Evolutionary conservation across 169 alveolate species (phyloP).

Genomic region (Toxoplasma gondii): DNA sequence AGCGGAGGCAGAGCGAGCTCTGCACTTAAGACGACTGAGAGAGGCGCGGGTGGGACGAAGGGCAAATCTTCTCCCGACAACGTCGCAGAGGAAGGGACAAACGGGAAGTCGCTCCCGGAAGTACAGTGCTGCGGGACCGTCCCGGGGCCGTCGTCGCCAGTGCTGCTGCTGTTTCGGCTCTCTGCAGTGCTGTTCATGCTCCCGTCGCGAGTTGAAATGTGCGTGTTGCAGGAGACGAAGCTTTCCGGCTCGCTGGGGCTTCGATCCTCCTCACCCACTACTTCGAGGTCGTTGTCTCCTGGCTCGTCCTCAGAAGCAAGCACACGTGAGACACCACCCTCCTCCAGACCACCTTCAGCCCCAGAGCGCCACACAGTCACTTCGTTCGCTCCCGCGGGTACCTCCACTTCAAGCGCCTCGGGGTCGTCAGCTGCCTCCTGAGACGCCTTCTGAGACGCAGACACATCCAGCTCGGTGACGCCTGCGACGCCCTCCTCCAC

Average conservation of each 20-base stretch:
- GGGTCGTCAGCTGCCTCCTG: neutral
- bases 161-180: neutral
- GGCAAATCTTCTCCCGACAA: neutral
- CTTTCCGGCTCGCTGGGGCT: neutral
- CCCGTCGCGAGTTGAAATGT: neutral
- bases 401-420: neutral
- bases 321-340: neutral
- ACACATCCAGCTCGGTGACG: neutral
- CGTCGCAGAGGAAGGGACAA: neutral
- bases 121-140: neutral
- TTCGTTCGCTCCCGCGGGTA: neutral
- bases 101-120: neutral
- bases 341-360: neutral
- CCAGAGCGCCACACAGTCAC: neutral
- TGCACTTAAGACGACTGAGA: too few relatives aligned
- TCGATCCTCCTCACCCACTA: neutral
- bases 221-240: neutral
- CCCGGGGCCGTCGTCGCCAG: neutral
- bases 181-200: neutral
- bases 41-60: too few relatives aligned
- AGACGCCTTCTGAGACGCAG: neutral
- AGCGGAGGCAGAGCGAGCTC: neutral
- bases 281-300: neutral
- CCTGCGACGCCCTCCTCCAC: neutral
- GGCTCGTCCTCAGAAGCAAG: neutral